A percentile compares a stretch with the other conserved stretches of the same genome.
These are phyloP conservation scores for Ramaria sp. DNA, from an alignment of 768 basidiomycete species.

Conservation along the genomic window DNA sequence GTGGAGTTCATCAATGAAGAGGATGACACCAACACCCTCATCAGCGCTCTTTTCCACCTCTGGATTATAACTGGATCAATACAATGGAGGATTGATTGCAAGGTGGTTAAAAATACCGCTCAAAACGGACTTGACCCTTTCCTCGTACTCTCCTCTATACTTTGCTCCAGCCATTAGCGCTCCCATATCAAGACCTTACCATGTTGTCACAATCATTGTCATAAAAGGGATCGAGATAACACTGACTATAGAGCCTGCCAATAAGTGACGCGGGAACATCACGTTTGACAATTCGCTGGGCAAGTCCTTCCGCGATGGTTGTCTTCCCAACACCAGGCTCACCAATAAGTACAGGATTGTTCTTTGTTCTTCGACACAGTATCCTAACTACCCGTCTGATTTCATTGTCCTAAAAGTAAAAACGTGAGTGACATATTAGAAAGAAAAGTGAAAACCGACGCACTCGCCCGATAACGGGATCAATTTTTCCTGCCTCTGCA, in stretches of 20 bases:
- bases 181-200: conserved; percentile 67
- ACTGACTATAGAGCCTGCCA: conserved; percentile 54
- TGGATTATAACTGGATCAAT: background rate
- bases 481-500: conserved; percentile 89
- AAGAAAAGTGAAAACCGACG: conserved; percentile 3
- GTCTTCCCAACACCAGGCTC: conserved; percentile 96
- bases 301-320: conserved; percentile 88
- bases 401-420: conserved; percentile 52
- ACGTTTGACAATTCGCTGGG: conserved; percentile 88
- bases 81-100: too few relatives aligned
- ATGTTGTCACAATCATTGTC: background rate
- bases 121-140: conserved; percentile 85
- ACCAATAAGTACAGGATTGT: conserved; percentile 94
- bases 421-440: background rate
- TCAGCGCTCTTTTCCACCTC: conserved; percentile 86
- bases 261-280: conserved; percentile 76
- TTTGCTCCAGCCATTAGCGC: conserved; percentile 89
- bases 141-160: conserved; percentile 96
- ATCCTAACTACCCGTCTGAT: conserved; percentile 80
- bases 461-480: conserved; percentile 78
- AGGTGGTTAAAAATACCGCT: conserved; percentile 22
- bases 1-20: conserved; percentile 93
- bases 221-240: background rate
- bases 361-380: conserved; percentile 85
- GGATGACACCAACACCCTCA: conserved; percentile 66